Percentiles rank a stretch among this genome's conserved stretches.
Evolutionary conservation across 495 filamentous ascomycete species (phyloP).

Genomic region (Geopyxis carbonaria): DNA sequence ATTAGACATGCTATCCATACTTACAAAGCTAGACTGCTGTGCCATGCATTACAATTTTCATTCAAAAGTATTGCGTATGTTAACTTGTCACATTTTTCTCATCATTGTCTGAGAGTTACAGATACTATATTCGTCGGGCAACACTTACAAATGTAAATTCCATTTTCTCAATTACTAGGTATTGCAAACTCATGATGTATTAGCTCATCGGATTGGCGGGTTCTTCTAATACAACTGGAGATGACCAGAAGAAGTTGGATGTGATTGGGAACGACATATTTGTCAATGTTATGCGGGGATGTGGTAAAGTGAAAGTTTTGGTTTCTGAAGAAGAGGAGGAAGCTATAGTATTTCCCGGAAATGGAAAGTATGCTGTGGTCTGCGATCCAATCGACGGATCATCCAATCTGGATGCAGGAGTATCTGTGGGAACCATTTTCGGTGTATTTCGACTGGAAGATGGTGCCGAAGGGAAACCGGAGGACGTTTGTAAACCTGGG

Average conservation of each 20-base stretch:
- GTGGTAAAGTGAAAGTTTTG: slow-evolving; percentile 70
- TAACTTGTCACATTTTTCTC: background rate
- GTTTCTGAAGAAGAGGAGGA: slow-evolving; percentile 96
- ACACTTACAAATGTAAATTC: slow-evolving; percentile 65
- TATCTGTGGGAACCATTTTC: slow-evolving; percentile 97
- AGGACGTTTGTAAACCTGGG: slow-evolving; percentile 75
- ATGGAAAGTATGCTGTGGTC: slow-evolving; percentile 84
- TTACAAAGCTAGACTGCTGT: slow-evolving; percentile 56
- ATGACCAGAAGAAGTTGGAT: slow-evolving; percentile 98
- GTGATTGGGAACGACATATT: slow-evolving; percentile 98
- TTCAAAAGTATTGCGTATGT: slow-evolving; percentile 84
- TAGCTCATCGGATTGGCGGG: slow-evolving; percentile 76
- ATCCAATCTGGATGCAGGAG: slow-evolving; percentile 92
- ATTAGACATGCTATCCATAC: too few species aligned
- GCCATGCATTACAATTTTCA: slow-evolving; percentile 94
- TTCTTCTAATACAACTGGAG: slow-evolving; percentile 84
- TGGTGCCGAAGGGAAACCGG: slow-evolving; percentile 48
- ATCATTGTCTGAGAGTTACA: slow-evolving; percentile 3
- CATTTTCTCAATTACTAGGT: background rate
- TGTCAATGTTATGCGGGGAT: slow-evolving; percentile 80
- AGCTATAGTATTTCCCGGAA: slow-evolving; percentile 67
- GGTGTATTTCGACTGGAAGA: slow-evolving; percentile 76
- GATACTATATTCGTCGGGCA: slow-evolving; percentile 91
- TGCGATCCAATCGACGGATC: slow-evolving; percentile 98
- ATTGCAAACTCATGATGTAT: background rate